A percentile compares a stretch with the other conserved stretches of the same genome.
Evolutionary conservation across 441 rosid species (phyloP).

Genomic region (Erodium trifolium): DNA sequence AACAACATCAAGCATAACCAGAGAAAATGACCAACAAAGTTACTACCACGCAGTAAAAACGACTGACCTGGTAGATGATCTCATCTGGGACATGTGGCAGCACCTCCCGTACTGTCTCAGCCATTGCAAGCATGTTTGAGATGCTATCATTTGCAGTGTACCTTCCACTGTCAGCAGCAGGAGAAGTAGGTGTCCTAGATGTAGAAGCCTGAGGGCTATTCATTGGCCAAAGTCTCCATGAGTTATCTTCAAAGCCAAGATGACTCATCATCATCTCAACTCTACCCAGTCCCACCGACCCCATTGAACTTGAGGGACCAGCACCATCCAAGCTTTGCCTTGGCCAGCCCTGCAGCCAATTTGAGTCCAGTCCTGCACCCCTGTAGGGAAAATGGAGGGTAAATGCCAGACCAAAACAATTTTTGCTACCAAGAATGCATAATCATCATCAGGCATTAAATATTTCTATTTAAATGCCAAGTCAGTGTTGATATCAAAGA

Average conservation of each 20-base stretch:
- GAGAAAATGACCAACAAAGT: background rate
- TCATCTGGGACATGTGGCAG: conserved; percentile 91
- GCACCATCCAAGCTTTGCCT: conserved; percentile 74
- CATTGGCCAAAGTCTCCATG: conserved; percentile 82
- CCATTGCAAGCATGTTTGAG: conserved; percentile 79
- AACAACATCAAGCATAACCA: background rate
- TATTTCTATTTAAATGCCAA: too few species aligned
- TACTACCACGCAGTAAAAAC: background rate
- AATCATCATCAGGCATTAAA: too few species aligned
- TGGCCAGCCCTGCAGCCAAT: conserved; percentile 75
- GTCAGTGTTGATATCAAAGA: too few species aligned
- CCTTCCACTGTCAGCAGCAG: conserved; percentile 42
- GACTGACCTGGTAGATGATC: conserved; percentile 67
- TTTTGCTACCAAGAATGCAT: background rate
- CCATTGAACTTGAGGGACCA: conserved; percentile 69
- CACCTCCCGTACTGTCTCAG: conserved; percentile 88
- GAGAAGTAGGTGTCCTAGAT: conserved; percentile 39
- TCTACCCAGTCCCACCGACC: conserved; percentile 76
- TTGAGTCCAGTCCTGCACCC: conserved; percentile 68
- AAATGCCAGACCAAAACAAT: background rate
- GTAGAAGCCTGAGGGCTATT: conserved; percentile 38
- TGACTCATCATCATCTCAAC: conserved; percentile 99
- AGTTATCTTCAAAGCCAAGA: conserved; percentile 78
- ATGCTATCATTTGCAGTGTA: conserved; percentile 31
- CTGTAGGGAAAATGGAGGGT: conserved; percentile 31